Percentiles rank a stretch among this genome's conserved stretches.
Evolutionary conservation across 2,329 filamentous ascomycete species (phyloP).

Genomic region (Ophiostoma triangulosporum): DNA sequence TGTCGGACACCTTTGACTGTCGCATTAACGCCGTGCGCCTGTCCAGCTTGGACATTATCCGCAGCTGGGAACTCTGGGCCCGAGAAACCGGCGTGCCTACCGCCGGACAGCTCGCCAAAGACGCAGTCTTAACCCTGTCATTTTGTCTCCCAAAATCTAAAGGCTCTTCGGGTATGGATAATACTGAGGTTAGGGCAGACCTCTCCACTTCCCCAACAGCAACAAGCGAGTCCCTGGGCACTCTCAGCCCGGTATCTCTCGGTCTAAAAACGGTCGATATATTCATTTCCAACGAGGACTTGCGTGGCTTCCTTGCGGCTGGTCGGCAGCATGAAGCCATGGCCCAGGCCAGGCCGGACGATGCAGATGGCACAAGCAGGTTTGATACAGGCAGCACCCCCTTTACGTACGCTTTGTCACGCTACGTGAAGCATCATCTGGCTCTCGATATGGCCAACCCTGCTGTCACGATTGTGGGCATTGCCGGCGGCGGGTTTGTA

Average conservation of each 20-base stretch:
- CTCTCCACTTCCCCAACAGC: not conserved
- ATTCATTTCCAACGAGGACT: constrained; percentile 34
- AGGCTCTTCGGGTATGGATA: not conserved
- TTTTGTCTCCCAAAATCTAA: constrained; percentile 20
- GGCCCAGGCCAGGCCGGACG: no score
- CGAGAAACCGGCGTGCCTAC: constrained; percentile 23
- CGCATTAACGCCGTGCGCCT: constrained; percentile 37
- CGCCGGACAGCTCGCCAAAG: constrained; percentile 25
- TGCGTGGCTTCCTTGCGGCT: constrained; percentile 30
- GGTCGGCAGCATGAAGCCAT: constrained; percentile 20
- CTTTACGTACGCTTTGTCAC: constrained; percentile 36
- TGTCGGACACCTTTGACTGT: constrained; percentile 42
- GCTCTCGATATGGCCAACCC: constrained; percentile 43
- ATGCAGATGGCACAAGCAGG: not conserved
- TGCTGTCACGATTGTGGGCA: constrained; percentile 35
- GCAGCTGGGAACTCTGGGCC: constrained; percentile 39
- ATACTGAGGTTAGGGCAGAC: not conserved
- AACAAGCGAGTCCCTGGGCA: not conserved
- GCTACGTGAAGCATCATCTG: constrained; percentile 38
- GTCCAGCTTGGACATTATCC: constrained; percentile 35
- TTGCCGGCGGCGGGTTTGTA: constrained; percentile 43
- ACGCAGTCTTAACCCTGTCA: constrained; percentile 37
- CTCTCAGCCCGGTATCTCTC: not conserved
- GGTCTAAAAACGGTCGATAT: constrained; percentile 36
- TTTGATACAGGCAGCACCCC: constrained; percentile 17